Evolutionary conservation across 176 grass and related monocot genomes (phyloP).

Genomic region (Triticum urartu): DNA sequence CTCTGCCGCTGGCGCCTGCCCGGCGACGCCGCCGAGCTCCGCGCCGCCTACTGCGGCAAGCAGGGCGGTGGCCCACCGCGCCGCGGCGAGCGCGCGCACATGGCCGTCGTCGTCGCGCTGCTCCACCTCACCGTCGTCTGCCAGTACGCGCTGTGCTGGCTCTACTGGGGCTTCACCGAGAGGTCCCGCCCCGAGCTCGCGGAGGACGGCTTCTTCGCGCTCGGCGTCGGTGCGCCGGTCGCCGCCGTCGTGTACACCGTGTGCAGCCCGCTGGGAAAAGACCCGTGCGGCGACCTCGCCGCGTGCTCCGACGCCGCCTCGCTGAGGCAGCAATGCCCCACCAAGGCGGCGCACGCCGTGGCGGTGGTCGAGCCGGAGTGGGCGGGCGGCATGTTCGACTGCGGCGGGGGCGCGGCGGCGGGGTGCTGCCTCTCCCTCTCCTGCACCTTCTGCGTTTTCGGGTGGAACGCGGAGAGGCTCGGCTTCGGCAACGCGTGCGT

Average conservation of each 20-base stretch:
- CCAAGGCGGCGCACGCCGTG: background rate
- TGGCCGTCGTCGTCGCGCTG: conserved; percentile 58
- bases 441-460: conserved; percentile 76
- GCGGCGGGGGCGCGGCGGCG: background rate
- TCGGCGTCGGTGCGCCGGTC: conserved; percentile 48
- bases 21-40: conserved; percentile 46
- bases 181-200: conserved; percentile 39
- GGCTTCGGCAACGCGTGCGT: conserved; percentile 68
- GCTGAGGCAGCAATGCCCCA: background rate
- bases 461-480: conserved; percentile 81
- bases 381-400: conserved; percentile 60
- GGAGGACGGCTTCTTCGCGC: conserved; percentile 30
- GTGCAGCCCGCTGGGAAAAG: conserved; percentile 57
- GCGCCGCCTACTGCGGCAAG: conserved; percentile 57
- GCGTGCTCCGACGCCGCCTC: background rate
- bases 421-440: conserved; percentile 44
- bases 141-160: conserved; percentile 63
- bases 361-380: conserved; percentile 59
- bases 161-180: conserved; percentile 63
- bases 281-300: background rate
- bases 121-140: conserved; percentile 57
- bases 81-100: conserved; percentile 39
- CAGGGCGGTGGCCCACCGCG: background rate
- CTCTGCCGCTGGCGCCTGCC: conserved; percentile 52
- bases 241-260: conserved; percentile 54